phyloP scores from a whole-genome alignment of 2,329 filamentous ascomycete genomes.

The Aspergillus tanneri region DNA sequence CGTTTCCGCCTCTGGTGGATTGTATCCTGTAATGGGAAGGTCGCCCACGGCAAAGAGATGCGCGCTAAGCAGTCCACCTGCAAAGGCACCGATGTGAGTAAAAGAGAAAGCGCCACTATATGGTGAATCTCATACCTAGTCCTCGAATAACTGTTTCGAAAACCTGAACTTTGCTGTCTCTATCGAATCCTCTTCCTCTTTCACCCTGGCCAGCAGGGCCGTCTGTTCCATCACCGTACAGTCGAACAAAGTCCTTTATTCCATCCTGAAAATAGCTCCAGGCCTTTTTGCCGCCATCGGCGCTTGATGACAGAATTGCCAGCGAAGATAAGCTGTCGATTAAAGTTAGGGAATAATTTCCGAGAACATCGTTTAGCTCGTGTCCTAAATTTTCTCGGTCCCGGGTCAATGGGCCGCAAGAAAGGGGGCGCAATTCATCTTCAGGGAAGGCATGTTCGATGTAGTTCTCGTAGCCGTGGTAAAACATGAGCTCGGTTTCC shows the following conservation, averaged over 20 bases:
- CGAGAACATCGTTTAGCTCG: conserved; percentile 90
- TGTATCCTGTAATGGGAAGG: conserved; percentile 78
- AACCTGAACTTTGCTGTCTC: conserved; percentile 97
- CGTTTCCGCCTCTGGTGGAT: conserved; percentile 48
- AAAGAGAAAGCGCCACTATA: background rate
- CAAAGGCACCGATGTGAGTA: conserved; percentile 1
- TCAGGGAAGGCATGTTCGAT: conserved; percentile 92
- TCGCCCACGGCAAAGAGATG: conserved; percentile 92
- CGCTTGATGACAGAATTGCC: conserved; percentile 76
- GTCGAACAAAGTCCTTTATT: conserved; percentile 68
- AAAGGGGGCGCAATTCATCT: conserved; percentile 86
- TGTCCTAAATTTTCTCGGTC: conserved; percentile 76
- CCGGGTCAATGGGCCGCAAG: conserved; percentile 79
- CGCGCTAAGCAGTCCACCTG: conserved; percentile 81
- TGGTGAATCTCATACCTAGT: conserved; percentile 38
- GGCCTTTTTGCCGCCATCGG: conserved; percentile 59
- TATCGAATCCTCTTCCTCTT: conserved; percentile 78
- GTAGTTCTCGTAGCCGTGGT: conserved; percentile 95
- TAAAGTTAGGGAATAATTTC: conserved; percentile 93
- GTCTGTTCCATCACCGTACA: conserved; percentile 81
- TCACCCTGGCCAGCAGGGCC: conserved; percentile 68
- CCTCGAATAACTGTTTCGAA: conserved; percentile 97
- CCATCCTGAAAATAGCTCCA: conserved; percentile 76
- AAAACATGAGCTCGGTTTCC: conserved; percentile 72
- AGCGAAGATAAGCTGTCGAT: conserved; percentile 94